Percentiles rank a stretch among this genome's conserved stretches.
Evolutionary conservation across 768 basidiomycete genomes (phyloP).

Genomic region (Hirschioporus abietinus): DNA sequence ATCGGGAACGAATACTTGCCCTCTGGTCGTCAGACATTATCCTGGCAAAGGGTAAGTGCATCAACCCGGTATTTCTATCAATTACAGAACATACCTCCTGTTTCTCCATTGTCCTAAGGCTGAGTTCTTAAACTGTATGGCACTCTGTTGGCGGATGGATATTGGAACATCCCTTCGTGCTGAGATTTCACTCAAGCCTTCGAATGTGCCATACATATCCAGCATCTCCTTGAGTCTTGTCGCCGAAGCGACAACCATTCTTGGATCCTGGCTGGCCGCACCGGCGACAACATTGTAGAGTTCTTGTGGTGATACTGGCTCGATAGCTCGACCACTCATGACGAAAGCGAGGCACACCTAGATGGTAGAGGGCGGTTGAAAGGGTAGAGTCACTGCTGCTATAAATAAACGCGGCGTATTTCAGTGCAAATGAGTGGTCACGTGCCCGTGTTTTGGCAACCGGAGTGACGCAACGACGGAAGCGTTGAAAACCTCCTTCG

Average conservation of each 20-base stretch:
- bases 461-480: too few relatives aligned
- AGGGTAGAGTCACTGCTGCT: background rate
- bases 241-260: conserved; percentile 40
- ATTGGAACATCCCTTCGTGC: conserved; percentile 54
- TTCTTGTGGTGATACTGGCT: conserved; percentile 54
- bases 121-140: conserved; percentile 86
- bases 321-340: conserved; percentile 18
- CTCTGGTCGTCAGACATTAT: conserved; percentile 67
- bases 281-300: conserved; percentile 59
- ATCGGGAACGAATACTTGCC: conserved; percentile 55
- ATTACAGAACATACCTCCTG: conserved; percentile 48
- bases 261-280: conserved; percentile 70
- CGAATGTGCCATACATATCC: conserved; percentile 64
- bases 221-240: conserved; percentile 63
- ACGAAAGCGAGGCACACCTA: background rate
- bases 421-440: background rate
- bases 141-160: conserved; percentile 69
- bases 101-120: conserved; percentile 73
- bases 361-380: background rate
- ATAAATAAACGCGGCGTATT: background rate
- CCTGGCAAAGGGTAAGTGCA: conserved; percentile 31
- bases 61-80: conserved; percentile 8
- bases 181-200: conserved; percentile 70
- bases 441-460: background rate
- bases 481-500: background rate